A percentile compares a stretch with the other conserved stretches of the same genome.
Conservation (phyloP, 2,329 filamentous ascomycete species). For the Aspergillus sergii region DNA sequence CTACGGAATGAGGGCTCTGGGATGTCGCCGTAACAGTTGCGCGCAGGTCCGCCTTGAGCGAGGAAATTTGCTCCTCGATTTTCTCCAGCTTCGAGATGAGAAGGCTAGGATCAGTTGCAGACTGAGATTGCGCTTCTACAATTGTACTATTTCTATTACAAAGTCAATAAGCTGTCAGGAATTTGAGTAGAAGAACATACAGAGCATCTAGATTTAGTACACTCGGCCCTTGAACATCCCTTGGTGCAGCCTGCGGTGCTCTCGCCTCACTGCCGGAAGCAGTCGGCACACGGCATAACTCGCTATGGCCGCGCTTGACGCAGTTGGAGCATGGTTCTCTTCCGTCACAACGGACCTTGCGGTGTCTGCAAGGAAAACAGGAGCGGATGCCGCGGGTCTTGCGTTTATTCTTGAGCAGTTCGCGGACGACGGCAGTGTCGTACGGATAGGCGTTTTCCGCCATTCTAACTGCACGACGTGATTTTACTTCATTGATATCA, state of each 20-base stretch:
- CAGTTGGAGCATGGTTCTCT: constrained; percentile 22
- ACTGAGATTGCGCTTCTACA: neutral
- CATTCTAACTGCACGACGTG: neutral
- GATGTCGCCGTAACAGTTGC: neutral
- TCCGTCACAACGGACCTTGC: constrained; percentile 26
- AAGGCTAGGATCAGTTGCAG: neutral
- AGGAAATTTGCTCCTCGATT: constrained; percentile 27
- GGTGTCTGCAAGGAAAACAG: constrained; percentile 29
- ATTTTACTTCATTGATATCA: neutral
- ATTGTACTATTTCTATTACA: neutral
- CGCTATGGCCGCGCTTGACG: constrained; percentile 20
- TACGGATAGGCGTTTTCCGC: constrained; percentile 24
- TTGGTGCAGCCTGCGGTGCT: neutral
- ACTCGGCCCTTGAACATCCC: neutral
- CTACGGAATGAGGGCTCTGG: neutral
- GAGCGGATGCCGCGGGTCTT: constrained; percentile 24
- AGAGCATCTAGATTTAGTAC: constrained; percentile 1
- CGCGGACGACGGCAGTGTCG: constrained; percentile 22
- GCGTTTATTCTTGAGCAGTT: constrained; percentile 27
- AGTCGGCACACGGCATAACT: constrained; percentile 23
- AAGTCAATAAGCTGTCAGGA: neutral
- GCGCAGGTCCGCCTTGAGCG: constrained; percentile 24
- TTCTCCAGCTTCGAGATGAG: constrained; percentile 17
- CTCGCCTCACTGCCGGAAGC: constrained; percentile 3
- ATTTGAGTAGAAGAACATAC: neutral